Percentiles rank a stretch among this genome's conserved stretches.
Conservation (phyloP, 164 flowering plant species). For the Liquidambar formosana region DNA sequence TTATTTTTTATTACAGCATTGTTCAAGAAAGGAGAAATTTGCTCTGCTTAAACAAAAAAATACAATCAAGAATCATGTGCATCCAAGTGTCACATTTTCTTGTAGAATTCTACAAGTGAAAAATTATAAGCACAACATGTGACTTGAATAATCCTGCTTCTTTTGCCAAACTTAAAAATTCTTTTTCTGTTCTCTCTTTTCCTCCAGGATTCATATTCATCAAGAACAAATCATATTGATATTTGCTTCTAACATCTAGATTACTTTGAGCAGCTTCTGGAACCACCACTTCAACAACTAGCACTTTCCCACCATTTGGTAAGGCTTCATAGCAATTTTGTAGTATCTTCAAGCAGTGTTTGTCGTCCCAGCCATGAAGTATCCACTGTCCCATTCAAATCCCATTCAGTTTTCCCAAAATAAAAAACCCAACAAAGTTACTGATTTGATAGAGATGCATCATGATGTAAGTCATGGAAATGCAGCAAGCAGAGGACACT, state of each 20-base stretch:
- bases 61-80: not conserved
- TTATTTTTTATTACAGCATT: too few relatives aligned
- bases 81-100: slow-evolving; percentile 2
- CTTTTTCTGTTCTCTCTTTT: slow-evolving; percentile 31
- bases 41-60: not conserved
- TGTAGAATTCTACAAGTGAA: slow-evolving; percentile 32
- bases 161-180: slow-evolving; percentile 25
- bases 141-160: slow-evolving; percentile 27
- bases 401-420: too few relatives aligned
- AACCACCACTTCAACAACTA: slow-evolving; percentile 29
- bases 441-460: too few relatives aligned
- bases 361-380: slow-evolving; percentile 35
- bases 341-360: slow-evolving; percentile 28
- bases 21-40: not conserved
- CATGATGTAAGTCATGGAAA: too few relatives aligned
- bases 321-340: slow-evolving; percentile 34
- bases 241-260: not conserved
- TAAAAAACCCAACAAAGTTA: too few relatives aligned
- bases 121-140: slow-evolving; percentile 4
- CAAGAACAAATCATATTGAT: slow-evolving; percentile 21
- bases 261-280: slow-evolving; percentile 24
- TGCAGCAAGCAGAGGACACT: too few relatives aligned
- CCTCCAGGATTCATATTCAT: slow-evolving; percentile 20
- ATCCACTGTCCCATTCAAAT: too few relatives aligned
- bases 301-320: slow-evolving; percentile 35